Base-by-base conservation (phyloP, 352 stramenopile genomes). In the Globisporangium lucens region DNA sequence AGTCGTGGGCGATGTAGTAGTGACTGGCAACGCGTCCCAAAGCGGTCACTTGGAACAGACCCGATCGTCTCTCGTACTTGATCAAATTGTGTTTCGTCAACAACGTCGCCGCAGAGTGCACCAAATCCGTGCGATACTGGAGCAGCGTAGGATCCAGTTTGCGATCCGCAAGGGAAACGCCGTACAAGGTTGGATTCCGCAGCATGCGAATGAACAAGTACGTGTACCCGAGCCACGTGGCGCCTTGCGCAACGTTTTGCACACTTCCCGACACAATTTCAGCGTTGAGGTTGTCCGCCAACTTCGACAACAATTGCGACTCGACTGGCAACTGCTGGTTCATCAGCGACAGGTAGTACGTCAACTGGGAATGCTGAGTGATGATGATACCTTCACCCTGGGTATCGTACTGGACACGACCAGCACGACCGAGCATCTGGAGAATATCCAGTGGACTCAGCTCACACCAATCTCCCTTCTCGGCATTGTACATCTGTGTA, bases 141-240 rank as follows among this genome's bases (percentile, higher is more conserved):
- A 99, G 83, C 49, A 99, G 75, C 5, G 85, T 96, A 9, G 94
- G 94, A 71, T 99, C 98, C 4, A 90, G 82, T 51, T 96, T 91
- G 24, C 93, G 74, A 65, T 93, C 86, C 12, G 89, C 89, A 4
- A 94, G 75, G 0, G 90, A 91, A 24, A 99, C 92, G 20, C 97
- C 97, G 72, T 99, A 99, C 33, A 99, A 75, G 24, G 75, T 86
- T 20, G 98, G 98, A 68, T 99, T 99, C 33, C 94, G 94, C 22
- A 99, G 85, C 98, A 99, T 99, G 43, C 98, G 90, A 61, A 99
- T 97, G 73, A 99, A 99, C 52, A 99, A 80, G 77, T 99, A 99
- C 41, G 98, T 99, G 83, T 99, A 99, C 17, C 97, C 97, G 9
- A 99, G 82, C 98, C 98, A 99, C 47, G 97, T 97, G 3, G 97